These are phyloP conservation scores for Aaosphaeria arxii DNA, from an alignment of 2,329 filamentous ascomycete species.

Conservation along the genomic window DNA sequence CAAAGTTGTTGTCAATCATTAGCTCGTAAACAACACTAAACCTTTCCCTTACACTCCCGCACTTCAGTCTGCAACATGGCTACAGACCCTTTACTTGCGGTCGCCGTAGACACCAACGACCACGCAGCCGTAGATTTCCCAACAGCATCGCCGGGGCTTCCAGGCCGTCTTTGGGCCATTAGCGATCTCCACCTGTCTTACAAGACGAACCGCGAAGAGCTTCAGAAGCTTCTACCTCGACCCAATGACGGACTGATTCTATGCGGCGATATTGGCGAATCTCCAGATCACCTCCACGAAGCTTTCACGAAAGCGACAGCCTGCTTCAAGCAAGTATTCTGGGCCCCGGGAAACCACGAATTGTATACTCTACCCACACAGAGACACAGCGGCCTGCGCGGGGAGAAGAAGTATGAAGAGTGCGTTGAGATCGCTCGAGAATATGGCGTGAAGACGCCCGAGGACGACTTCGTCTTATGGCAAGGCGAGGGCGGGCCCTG, in stretches of 20 bases:
- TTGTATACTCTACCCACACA: conserved; percentile 51
- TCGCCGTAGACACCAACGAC: neutral
- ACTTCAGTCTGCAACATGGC: no score
- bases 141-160: neutral
- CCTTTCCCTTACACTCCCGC: no score
- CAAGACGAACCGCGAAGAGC: conserved; percentile 45
- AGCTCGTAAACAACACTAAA: no score
- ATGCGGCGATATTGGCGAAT: conserved; percentile 42
- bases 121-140: no score
- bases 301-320: conserved; percentile 40
- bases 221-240: conserved; percentile 38
- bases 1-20: no score
- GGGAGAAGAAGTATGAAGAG: conserved; percentile 54
- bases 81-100: conserved; percentile 2
- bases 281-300: conserved; percentile 27
- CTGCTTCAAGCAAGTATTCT: conserved; percentile 49
- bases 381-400: conserved; percentile 38
- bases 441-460: conserved; percentile 54
- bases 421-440: conserved; percentile 53
- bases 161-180: conserved; percentile 43
- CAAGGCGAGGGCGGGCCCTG: conserved; percentile 50
- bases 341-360: conserved; percentile 59
- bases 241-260: conserved; percentile 46
- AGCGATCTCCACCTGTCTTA: conserved; percentile 47
- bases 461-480: conserved; percentile 55